phyloP scores from a whole-genome alignment of 345 rosid species.

The Eucalyptus grandis region DNA sequence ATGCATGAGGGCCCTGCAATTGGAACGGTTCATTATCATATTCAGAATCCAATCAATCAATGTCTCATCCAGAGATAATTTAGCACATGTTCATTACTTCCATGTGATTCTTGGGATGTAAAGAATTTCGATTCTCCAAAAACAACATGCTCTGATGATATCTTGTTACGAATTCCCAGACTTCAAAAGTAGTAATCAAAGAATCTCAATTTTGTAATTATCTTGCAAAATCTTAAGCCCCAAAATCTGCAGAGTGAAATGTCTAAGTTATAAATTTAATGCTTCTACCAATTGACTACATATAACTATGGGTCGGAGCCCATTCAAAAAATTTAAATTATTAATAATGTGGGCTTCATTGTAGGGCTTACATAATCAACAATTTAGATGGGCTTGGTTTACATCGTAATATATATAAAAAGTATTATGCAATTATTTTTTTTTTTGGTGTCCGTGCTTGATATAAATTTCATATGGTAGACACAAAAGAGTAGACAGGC shows the following conservation, averaged over 20 bases:
- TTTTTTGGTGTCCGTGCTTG: neutral
- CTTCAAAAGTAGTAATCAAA: neutral
- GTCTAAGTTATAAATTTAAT: neutral
- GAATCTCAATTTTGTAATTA: neutral
- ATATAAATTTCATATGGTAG: neutral
- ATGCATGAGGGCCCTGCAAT: slow-evolving; percentile 71
- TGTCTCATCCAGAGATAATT: neutral
- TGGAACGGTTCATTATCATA: neutral
- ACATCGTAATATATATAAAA: neutral
- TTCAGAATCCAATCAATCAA: neutral
- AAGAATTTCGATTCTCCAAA: neutral
- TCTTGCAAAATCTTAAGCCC: neutral
- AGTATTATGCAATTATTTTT: neutral
- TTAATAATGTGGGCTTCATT: neutral
- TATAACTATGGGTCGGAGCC: neutral
- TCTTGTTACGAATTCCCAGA: neutral
- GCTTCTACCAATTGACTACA: neutral
- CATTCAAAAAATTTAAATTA: neutral
- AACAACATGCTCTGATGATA: neutral
- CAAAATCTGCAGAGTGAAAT: neutral
- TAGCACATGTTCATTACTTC: neutral
- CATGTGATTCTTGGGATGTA: neutral
- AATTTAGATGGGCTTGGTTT: neutral
- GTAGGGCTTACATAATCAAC: neutral
- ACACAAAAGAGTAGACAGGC: neutral